Evolutionary conservation across 2,329 filamentous ascomycete species (phyloP).

Genomic region (Penicillium psychrosexuale): DNA sequence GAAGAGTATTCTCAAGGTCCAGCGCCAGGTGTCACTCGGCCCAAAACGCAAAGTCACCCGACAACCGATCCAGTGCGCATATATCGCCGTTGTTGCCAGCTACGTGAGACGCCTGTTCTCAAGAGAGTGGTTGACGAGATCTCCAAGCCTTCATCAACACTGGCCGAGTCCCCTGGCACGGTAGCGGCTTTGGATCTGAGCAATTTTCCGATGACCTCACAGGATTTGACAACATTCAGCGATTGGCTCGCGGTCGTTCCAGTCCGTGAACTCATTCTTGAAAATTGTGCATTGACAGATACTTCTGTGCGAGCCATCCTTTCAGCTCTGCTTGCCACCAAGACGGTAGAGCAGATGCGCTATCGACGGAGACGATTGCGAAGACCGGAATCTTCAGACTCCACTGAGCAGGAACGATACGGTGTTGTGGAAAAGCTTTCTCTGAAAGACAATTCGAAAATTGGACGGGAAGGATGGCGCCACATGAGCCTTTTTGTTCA

Average conservation of each 20-base stretch:
- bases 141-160: conserved; percentile 63
- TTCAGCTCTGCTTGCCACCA: conserved; percentile 78
- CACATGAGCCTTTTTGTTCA: conserved; percentile 87
- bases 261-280: conserved; percentile 77
- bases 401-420: conserved; percentile 34
- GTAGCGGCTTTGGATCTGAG: conserved; percentile 80
- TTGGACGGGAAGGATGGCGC: conserved; percentile 84
- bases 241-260: conserved; percentile 95
- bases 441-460: conserved; percentile 82
- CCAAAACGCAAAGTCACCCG: conserved; percentile 63
- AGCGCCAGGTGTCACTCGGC: conserved; percentile 32
- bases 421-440: conserved; percentile 84
- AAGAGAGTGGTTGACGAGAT: conserved; percentile 92
- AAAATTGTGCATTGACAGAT: conserved; percentile 82
- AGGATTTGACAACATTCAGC: conserved; percentile 81
- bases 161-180: conserved; percentile 64
- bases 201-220: conserved; percentile 76
- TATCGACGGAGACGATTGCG: conserved; percentile 45
- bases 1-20: conserved; percentile 51
- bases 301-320: conserved; percentile 84
- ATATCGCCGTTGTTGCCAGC: conserved; percentile 89
- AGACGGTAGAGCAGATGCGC: conserved; percentile 58
- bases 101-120: conserved; percentile 86
- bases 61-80: conserved; percentile 90
- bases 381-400: conserved; percentile 33